phyloP scores from a whole-genome alignment of 2,329 filamentous ascomycete genomes.

The Neocucurbitaria cava region DNA sequence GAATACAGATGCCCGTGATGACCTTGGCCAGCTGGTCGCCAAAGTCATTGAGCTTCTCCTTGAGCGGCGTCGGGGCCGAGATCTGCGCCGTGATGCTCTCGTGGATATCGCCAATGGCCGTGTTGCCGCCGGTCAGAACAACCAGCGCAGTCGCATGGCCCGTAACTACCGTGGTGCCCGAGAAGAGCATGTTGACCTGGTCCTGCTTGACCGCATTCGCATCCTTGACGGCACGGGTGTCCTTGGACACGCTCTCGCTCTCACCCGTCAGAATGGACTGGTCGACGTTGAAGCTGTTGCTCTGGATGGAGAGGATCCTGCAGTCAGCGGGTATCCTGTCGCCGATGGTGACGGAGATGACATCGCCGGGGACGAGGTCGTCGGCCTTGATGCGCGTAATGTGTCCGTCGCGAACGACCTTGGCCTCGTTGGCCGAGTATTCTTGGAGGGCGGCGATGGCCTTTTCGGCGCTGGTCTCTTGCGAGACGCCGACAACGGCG shows the following conservation, averaged over 20 bases:
- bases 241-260: constrained; percentile 95
- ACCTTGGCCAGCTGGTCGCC: constrained; percentile 96
- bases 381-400: constrained; percentile 90
- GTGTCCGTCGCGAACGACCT: constrained; percentile 84
- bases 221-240: constrained; percentile 73
- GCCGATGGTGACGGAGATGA: constrained; percentile 86
- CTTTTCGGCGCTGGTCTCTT: constrained; percentile 98
- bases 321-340: constrained; percentile 96
- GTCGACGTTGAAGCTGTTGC: constrained; percentile 96
- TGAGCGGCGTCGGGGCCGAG: constrained; percentile 93
- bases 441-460: constrained; percentile 97
- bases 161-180: constrained; percentile 94
- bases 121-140: constrained; percentile 85
- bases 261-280: constrained; percentile 97
- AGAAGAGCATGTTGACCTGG: constrained; percentile 97
- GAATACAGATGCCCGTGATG: constrained; percentile 93
- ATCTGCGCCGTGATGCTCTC: constrained; percentile 99
- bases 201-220: constrained; percentile 93
- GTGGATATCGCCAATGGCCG: constrained; percentile 97
- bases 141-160: constrained; percentile 92
- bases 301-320: constrained; percentile 85
- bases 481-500: constrained; percentile 94
- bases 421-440: constrained; percentile 98
- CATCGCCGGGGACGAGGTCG: constrained; percentile 92
- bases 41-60: constrained; percentile 99